Evolutionary conservation across 192 early-diverging fungal species (phyloP).

Genomic region (Backusella liffmaniae): DNA sequence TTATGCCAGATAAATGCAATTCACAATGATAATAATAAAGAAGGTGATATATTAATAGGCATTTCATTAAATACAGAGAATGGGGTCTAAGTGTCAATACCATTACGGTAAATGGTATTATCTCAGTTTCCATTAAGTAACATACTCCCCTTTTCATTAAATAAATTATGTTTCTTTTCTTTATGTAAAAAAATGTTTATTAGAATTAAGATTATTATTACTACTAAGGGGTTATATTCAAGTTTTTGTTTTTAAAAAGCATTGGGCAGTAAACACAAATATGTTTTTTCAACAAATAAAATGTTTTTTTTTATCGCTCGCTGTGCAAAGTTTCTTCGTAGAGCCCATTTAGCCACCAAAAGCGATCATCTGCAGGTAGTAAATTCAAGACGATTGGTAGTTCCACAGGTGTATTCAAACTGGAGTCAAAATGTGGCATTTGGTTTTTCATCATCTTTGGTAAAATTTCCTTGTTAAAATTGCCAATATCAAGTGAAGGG

Average conservation of each 20-base stretch:
- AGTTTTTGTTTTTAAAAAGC: neutral
- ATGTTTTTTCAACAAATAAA: neutral
- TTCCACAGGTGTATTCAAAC: neutral
- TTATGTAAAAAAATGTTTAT: neutral
- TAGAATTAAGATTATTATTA: neutral
- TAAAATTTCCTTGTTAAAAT: neutral
- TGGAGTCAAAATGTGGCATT: neutral
- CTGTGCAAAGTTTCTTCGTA: slow-evolving; percentile 11
- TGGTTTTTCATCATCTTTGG: neutral
- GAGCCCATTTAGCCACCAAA: slow-evolving; percentile 11
- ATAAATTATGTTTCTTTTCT: neutral
- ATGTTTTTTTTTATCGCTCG: neutral
- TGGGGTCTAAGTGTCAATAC: no score
- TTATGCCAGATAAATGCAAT: neutral
- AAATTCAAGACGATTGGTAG: slow-evolving; percentile 10
- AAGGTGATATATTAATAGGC: neutral
- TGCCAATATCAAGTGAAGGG: neutral
- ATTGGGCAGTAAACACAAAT: neutral
- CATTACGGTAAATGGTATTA: no score
- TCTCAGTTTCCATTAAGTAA: no score
- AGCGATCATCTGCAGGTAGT: slow-evolving; percentile 13
- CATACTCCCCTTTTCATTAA: neutral
- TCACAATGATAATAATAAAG: neutral
- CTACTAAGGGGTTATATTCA: neutral
- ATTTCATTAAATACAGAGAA: no score